Base-by-base conservation (phyloP, 768 basidiomycete species). In the Lyophyllum semitale region DNA sequence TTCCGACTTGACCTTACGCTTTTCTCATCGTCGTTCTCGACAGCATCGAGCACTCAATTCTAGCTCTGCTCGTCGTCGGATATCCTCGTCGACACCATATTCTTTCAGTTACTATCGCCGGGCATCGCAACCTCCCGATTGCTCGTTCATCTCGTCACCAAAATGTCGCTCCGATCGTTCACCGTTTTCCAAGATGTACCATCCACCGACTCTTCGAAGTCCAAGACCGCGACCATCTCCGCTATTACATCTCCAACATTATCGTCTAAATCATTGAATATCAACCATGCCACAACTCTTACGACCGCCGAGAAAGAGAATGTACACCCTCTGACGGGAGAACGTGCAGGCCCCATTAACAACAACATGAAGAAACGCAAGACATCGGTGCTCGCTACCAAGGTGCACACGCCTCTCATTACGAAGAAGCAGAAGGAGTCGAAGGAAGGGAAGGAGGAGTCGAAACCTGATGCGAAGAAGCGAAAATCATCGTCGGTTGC, bases 251-350 rank as follows among this genome's bases (percentile, higher is more conserved):
- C 69, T 35, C 59, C 71, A 17, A 56, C 61, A n/a, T 57, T 59
- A 38, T 48, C 65, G 7, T 54, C 58, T n/a, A 70, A 60, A 47
- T 43, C 54, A 11, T 17, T 53, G 25, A 49, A 59, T 60, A 48
- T 29, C 43, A 65, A 63, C 50, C 58, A 66, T 48, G 63, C 62
- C 54, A 59, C 71, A 52, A 70, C 73, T 55, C 68, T 75, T 4
- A 67, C 70, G 23, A 69, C 76, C 33, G 63, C 75, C 37, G 88
- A 91, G 75, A 92, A 92, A 77, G 90, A 92, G 72, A 92, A 92
- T 66, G 75, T 85, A 41, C 79, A 91, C 68, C 90, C 90, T 42
- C 59, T 86, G 62, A 91, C 90, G 3, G 90, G 90, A 6, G 79
- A 82, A 55, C 84, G 82, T 33, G 70, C 84, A 2, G 79, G 74